phyloP scores from a whole-genome alignment of 2,329 filamentous ascomycete genomes.

The Sclerotinia sclerotiorum region DNA sequence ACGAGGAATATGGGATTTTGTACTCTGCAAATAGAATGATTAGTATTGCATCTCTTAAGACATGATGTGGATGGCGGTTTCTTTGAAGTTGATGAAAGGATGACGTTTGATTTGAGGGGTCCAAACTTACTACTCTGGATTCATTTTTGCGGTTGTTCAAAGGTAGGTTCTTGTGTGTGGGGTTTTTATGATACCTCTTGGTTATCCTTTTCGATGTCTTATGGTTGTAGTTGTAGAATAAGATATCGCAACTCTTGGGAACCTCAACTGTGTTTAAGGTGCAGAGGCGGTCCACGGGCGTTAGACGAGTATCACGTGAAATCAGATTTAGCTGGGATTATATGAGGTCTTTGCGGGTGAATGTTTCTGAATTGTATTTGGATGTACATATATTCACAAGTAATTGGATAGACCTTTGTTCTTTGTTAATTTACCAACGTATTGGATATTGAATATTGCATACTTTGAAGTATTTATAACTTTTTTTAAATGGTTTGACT shows the following conservation, averaged over 20 bases:
- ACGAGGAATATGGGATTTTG: neutral
- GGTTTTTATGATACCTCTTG: constrained; percentile 12
- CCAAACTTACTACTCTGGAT: constrained; percentile 81
- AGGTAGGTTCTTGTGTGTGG: neutral
- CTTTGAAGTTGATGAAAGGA: constrained; percentile 26
- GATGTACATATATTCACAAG: neutral
- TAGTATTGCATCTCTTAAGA: constrained; percentile 1
- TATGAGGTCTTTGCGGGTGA: neutral
- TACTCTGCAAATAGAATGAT: constrained; percentile 20
- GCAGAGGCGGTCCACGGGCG: constrained; percentile 23
- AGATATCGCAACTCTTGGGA: constrained; percentile 18
- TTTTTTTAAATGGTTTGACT: neutral
- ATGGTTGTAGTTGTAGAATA: constrained; percentile 16
- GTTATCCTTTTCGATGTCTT: constrained; percentile 18
- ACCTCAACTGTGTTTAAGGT: constrained; percentile 25
- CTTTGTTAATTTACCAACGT: neutral
- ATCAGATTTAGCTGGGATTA: neutral
- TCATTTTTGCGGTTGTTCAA: constrained; percentile 62
- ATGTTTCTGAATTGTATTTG: neutral
- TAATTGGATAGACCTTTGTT: neutral
- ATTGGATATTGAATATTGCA: no score
- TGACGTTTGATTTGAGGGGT: constrained; percentile 20
- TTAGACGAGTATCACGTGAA: constrained; percentile 25
- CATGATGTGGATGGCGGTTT: constrained; percentile 17
- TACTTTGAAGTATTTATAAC: neutral